Percentiles rank a stretch among this genome's conserved stretches.
Evolutionary conservation across 1,284 basidiomycete species (phyloP).

Genomic region (Waitea zeae): DNA sequence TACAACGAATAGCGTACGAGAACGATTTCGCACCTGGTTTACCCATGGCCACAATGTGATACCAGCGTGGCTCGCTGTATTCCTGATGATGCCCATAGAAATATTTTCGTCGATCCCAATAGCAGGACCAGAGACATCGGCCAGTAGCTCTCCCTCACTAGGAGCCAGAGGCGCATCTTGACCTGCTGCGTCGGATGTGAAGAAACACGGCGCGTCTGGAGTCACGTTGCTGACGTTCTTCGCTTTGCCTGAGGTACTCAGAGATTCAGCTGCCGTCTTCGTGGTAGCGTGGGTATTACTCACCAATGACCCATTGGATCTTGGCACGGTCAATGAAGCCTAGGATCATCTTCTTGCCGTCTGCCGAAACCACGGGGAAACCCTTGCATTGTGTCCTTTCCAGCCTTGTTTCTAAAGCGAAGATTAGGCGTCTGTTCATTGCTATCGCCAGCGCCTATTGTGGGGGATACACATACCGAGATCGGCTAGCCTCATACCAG

Average conservation of each 20-base stretch:
- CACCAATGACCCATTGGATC: constrained; percentile 73
- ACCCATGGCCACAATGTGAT: constrained; percentile 84
- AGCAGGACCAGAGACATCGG: constrained; percentile 30
- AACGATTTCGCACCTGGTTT: constrained; percentile 48
- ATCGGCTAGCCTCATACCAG: constrained; percentile 61
- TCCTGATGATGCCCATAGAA: constrained; percentile 40
- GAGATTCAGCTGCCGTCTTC: neutral
- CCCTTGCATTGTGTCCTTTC: constrained; percentile 69
- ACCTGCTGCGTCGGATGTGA: constrained; percentile 25
- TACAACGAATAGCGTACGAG: neutral
- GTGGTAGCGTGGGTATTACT: constrained; percentile 9
- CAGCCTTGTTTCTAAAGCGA: constrained; percentile 43
- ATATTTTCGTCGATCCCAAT: constrained; percentile 53
- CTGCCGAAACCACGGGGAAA: constrained; percentile 70
- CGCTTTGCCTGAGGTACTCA: constrained; percentile 42
- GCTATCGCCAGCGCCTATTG: neutral
- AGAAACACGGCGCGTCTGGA: constrained; percentile 54
- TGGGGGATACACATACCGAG: constrained; percentile 40
- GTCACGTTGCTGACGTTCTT: constrained; percentile 42
- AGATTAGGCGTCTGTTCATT: constrained; percentile 1
- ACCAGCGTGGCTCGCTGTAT: constrained; percentile 31
- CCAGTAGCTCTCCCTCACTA: constrained; percentile 23
- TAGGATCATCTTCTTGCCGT: constrained; percentile 41
- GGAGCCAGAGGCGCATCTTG: neutral
- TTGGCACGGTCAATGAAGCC: constrained; percentile 87